Conservation (phyloP, 2,329 filamentous ascomycete genomes). For the Clonostachys rosea region DNA sequence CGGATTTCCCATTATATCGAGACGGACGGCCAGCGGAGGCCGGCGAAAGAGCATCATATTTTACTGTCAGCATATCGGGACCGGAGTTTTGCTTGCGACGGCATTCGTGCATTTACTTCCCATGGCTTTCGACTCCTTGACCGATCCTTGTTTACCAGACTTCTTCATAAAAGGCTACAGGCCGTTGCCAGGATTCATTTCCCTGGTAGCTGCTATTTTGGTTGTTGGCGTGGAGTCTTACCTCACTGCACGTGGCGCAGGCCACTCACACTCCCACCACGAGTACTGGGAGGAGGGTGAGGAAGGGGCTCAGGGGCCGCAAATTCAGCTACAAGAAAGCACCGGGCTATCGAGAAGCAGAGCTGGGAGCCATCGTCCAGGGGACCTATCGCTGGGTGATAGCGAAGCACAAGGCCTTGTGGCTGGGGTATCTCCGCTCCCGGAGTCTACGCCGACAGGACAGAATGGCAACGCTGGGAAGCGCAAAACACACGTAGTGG, state of each 20-base stretch:
- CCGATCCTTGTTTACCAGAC: conserved; percentile 66
- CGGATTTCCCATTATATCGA: conserved; percentile 61
- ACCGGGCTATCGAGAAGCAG: conserved; percentile 28
- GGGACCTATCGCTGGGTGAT: conserved; percentile 45
- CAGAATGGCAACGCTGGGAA: conserved; percentile 12
- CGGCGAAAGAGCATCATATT: conserved; percentile 59
- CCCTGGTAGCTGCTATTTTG: conserved; percentile 75
- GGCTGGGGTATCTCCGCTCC: conserved; percentile 52
- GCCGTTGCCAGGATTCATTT: conserved; percentile 75
- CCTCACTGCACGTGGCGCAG: conserved; percentile 67
- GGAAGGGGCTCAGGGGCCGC: conserved; percentile 22
- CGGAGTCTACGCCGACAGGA: conserved; percentile 41
- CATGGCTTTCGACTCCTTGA: conserved; percentile 63
- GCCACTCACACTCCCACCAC: conserved; percentile 55
- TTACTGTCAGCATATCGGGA: conserved; percentile 71
- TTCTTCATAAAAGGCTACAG: conserved; percentile 78
- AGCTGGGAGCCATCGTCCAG: conserved; percentile 31
- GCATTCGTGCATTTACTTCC: conserved; percentile 76
- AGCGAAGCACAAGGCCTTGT: conserved; percentile 49
- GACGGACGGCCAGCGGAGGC: conserved; percentile 50
- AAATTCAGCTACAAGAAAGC: conserved; percentile 9
- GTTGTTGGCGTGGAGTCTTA: conserved; percentile 88
- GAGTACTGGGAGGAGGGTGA: conserved; percentile 42
- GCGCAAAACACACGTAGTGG: conserved; percentile 13
- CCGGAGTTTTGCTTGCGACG: conserved; percentile 80